A percentile compares a stretch with the other conserved stretches of the same genome.
phyloP scores from a whole-genome alignment of 225 moss, liverwort and hornwort genomes.

The Physcomitrellopsis africana region DNA sequence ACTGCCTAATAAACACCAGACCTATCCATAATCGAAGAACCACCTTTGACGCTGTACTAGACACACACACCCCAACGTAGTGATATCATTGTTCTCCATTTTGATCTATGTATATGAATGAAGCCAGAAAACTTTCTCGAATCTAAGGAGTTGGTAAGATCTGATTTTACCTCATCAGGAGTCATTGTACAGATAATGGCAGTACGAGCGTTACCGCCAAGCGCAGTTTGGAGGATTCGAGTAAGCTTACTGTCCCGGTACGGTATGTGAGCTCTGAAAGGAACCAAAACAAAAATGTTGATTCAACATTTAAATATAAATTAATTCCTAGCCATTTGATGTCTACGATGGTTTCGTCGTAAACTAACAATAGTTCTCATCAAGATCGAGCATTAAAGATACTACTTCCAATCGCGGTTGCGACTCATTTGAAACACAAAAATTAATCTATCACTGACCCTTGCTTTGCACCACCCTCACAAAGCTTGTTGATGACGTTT shows the following conservation, averaged over 20 bases:
- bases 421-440: slow-evolving; percentile 6
- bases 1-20: not conserved
- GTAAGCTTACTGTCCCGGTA: slow-evolving; percentile 96
- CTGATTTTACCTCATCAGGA: slow-evolving; percentile 73
- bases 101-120: not conserved
- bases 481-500: slow-evolving; percentile 93
- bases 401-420: slow-evolving; percentile 3
- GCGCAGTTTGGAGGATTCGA: slow-evolving; percentile 88
- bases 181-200: slow-evolving; percentile 97
- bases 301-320: not conserved
- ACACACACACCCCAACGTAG: not conserved
- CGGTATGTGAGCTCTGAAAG: slow-evolving; percentile 80
- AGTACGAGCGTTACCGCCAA: slow-evolving; percentile 95
- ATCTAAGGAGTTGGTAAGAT: slow-evolving; percentile 2
- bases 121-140: not conserved
- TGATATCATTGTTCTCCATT: slow-evolving; percentile 6
- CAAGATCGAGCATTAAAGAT: not conserved
- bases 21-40: not conserved
- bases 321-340: not conserved
- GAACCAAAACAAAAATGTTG: slow-evolving; percentile 16
- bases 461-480: slow-evolving; percentile 81
- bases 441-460: slow-evolving; percentile 56
- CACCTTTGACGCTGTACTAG: not conserved
- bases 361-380: slow-evolving; percentile 10
- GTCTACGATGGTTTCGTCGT: not conserved